Conservation (phyloP, 78 protist species). For the Polysphondylium violaceum region DNA sequence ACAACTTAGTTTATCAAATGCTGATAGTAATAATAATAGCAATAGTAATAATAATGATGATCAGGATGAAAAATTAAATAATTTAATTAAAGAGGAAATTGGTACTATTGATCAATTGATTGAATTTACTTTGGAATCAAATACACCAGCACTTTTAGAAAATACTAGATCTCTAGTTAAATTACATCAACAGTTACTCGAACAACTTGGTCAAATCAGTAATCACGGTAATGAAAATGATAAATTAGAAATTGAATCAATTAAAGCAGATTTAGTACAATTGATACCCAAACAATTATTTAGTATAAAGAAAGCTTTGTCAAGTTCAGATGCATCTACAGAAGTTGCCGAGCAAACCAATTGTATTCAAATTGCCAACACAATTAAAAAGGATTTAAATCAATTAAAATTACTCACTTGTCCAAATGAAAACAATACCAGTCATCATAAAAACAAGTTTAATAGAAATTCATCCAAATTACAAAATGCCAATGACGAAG, state of each 20-base stretch:
- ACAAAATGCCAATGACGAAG: too few relatives aligned
- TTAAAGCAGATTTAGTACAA: constrained; percentile 42
- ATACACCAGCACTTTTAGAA: constrained; percentile 48
- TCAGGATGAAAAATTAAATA: background rate
- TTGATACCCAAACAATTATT: constrained; percentile 38
- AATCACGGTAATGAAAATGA: background rate
- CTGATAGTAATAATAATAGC: background rate
- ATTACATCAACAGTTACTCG: constrained; percentile 42
- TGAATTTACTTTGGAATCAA: constrained; percentile 13
- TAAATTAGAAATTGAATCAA: background rate
- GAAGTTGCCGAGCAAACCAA: constrained; percentile 13
- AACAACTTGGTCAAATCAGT: background rate
- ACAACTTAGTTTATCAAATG: background rate
- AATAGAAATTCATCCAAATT: too few relatives aligned
- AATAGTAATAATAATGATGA: background rate
- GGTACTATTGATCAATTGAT: constrained; percentile 11
- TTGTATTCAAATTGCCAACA: background rate
- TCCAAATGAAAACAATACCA: constrained; percentile 12
- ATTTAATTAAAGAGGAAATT: constrained; percentile 17
- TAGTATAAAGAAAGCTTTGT: constrained; percentile 42
- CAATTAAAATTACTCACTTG: background rate
- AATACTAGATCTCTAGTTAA: constrained; percentile 45
- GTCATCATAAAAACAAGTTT: too few relatives aligned
- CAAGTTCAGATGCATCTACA: constrained; percentile 6
- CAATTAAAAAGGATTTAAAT: constrained; percentile 38